Base-by-base conservation (phyloP, 2,329 filamentous ascomycete genomes). In the Epichloe sp. region DNA sequence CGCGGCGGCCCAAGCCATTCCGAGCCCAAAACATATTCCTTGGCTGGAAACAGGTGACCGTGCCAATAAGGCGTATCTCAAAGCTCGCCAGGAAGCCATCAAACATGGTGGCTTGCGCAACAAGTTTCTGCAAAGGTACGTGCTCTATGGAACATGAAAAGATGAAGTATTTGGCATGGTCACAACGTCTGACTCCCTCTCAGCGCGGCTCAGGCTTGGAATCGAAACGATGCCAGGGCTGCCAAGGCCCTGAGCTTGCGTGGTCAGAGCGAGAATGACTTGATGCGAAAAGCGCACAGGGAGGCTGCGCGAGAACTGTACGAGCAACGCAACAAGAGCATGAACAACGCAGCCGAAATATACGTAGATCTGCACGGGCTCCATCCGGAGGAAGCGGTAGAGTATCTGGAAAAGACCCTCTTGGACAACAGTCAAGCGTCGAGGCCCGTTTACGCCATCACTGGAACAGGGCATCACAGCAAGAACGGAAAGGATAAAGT, bases 401-500 rank as follows among this genome's bases (percentile, higher is more conserved):
- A 93, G 57, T 97, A 97, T 61, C 78, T 98, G 4, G 88, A 93
- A 66, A 84, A 85, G 56, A 86, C 94, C 40, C 80, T 98, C 21
- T 74, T 90, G 55, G 88, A 94, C 62, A 93, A 96, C 62, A 78
- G 76, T 57, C 76, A 80, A 57, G 82, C 86, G 58, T 77, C 76
- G 37, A 78, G 82, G 21, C 86, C 91, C 3, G 79, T 98, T 42
- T 98, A 97, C 65, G 90, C 90, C 58, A 97, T 98, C 65, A 96
- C 90, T 1, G 93, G 93, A 44, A 97, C 91, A 1, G 93, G 91
- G 3, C 90, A 97, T 63, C 93, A 98, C 69, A 95, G 88, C 66
- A 97, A 97, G 74, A 96, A 96, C 63, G 91, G 93, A 61, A 97
- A 97, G 67, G 93, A 98, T 69, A 98, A 98, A 70, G 88, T 98